Base-by-base conservation (phyloP, 139 green algal genomes). In the Gonium pectorale region DNA sequence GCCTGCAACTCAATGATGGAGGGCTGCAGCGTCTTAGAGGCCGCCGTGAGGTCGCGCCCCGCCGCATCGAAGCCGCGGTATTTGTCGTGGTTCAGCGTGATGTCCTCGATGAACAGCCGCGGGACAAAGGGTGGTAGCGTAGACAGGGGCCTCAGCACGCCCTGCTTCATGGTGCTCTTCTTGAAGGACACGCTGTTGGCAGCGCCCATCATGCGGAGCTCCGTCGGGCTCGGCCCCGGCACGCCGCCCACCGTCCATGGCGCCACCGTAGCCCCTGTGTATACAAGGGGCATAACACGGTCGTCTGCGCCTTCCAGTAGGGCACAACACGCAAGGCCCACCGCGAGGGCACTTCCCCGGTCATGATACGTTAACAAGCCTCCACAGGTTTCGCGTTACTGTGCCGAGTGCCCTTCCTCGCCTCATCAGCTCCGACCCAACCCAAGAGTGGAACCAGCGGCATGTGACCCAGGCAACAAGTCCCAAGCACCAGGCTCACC, bases 41-140 rank as follows among this genome's bases (percentile, higher is more conserved):
- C 86, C 9, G 60, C 81, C 9, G 62, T 72, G 1, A 90, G 67
- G 46, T 86, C 86, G 4, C 60, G 54, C 26, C 62, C 68, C 9
- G 67, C 72, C 60, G 85, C 33, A 35, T 90, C 86, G 72, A 92
- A 90, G 11, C 71, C 78, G 0, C 27, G 26, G 73, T 90, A 92
- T 54, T 78, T 85, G 15, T 72, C 80, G 41, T 88, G 63, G 60
- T 89, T 80, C 8, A 67, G 37, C 5, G 85, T 81, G 13, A 94
- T 82, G 56, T 93, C 86, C 44, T 93, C 78, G 0, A 87, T 90
- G 59, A 96, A 87, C 88, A 95, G 79, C 41, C 89, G 80, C 4
- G 93, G 90, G 66, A 94, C 92, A 72, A 95, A 95, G 22, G 92
- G 91, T 1, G 90, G 75, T 27, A 95, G 81, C 54, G 83, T 86